These are phyloP conservation scores for Suillus sp. DNA, from an alignment of 768 basidiomycete species.

Conservation along the genomic window DNA sequence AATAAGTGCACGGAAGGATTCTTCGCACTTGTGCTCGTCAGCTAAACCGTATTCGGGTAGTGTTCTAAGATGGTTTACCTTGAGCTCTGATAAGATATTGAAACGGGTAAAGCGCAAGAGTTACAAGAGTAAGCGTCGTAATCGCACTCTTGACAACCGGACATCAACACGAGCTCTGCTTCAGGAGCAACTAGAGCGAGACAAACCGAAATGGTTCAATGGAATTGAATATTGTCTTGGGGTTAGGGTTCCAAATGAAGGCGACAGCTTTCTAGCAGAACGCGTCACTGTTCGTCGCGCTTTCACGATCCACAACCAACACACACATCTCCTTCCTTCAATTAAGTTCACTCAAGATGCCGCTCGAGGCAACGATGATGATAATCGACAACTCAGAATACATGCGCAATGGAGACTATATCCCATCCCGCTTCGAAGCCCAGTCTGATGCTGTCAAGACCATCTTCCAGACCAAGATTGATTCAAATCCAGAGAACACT, in stretches of 20 bases:
- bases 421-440: conserved; percentile 83
- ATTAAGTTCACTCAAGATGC: conserved; percentile 57
- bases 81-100: too few relatives aligned
- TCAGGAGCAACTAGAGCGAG: too few relatives aligned
- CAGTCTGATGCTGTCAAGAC: conserved; percentile 91
- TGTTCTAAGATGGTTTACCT: too few relatives aligned
- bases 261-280: conserved; percentile 3
- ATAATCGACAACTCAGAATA: conserved; percentile 97
- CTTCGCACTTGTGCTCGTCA: too few relatives aligned
- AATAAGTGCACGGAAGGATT: too few relatives aligned
- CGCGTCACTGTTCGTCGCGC: conserved; percentile 11
- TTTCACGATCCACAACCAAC: conserved; percentile 1
- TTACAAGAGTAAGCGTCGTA: too few relatives aligned
- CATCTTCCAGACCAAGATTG: conserved; percentile 90
- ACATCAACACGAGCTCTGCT: too few relatives aligned
- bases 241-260: conserved; percentile 10
- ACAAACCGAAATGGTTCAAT: too few relatives aligned
- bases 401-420: conserved; percentile 94
- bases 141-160: too few relatives aligned
- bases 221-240: neutral
- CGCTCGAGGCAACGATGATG: conserved; percentile 97
- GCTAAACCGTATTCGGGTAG: too few relatives aligned
- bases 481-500: conserved; percentile 96
- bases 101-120: too few relatives aligned
- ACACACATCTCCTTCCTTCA: conserved; percentile 32